Conservation (phyloP, 2,329 filamentous ascomycete genomes). For the Aspergillus pseudoglaucus region DNA sequence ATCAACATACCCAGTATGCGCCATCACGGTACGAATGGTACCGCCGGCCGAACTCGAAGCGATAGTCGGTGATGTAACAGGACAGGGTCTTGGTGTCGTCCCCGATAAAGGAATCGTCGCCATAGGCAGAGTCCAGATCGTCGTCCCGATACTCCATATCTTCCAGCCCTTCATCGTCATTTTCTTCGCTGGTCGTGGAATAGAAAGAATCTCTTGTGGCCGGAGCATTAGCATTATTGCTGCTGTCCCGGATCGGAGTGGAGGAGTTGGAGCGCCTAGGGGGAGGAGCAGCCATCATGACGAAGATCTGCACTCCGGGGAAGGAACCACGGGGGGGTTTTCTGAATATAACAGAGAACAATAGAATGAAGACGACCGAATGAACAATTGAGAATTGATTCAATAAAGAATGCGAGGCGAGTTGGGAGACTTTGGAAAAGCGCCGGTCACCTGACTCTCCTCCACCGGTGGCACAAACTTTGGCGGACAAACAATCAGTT, state of each 20-base stretch:
- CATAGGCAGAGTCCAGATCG: conserved; percentile 14
- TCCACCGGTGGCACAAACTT: too few relatives aligned
- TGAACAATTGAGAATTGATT: not conserved
- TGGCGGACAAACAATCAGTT: not conserved
- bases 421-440: not conserved
- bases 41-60: conserved; percentile 24
- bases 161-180: conserved; percentile 1
- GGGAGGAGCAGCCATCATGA: not conserved
- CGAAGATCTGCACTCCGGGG: not conserved
- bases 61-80: conserved; percentile 23
- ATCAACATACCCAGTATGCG: conserved; percentile 15
- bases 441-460: too few relatives aligned
- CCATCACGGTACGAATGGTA: conserved; percentile 29
- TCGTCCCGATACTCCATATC: not conserved
- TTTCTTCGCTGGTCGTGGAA: not conserved
- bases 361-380: too few relatives aligned
- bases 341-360: too few relatives aligned
- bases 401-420: too few relatives aligned
- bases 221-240: not conserved
- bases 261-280: not conserved
- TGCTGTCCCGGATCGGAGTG: not conserved
- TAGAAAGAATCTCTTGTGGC: not conserved
- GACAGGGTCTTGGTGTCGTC: conserved; percentile 22
- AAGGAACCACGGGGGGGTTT: too few relatives aligned
- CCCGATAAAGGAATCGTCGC: conserved; percentile 12